A percentile compares a stretch with the other conserved stretches of the same genome.
These are phyloP conservation scores for Penicillium turbatum DNA, from an alignment of 495 filamentous ascomycete genomes.

Conservation along the genomic window DNA sequence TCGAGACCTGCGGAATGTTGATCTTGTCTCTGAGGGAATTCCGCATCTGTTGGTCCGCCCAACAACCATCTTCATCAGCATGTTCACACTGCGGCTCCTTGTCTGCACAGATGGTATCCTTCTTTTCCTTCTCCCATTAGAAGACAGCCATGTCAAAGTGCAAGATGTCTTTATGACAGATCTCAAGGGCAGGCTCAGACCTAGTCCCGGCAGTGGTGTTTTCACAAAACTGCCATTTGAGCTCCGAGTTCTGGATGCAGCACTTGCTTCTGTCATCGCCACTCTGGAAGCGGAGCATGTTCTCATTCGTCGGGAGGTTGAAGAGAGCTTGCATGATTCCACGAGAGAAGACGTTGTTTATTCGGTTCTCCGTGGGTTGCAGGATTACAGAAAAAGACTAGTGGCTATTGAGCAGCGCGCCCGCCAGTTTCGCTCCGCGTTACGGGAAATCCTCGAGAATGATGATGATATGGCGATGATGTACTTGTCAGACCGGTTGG, in stretches of 20 bases:
- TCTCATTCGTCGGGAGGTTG: constrained; percentile 16
- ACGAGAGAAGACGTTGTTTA: constrained; percentile 21
- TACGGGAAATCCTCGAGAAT: constrained; percentile 27
- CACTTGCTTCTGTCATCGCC: constrained; percentile 59
- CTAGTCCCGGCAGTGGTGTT: constrained; percentile 42
- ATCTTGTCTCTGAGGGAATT: constrained; percentile 27
- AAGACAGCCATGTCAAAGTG: constrained; percentile 12
- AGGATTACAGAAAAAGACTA: constrained; percentile 24
- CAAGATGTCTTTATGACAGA: constrained; percentile 25
- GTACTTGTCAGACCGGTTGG: constrained; percentile 39
- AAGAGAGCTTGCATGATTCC: constrained; percentile 17
- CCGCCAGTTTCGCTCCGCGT: constrained; percentile 24
- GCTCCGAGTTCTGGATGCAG: constrained; percentile 74
- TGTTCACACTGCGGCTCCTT: constrained; percentile 31
- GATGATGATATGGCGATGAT: constrained; percentile 41
- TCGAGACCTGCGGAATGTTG: constrained; percentile 27
- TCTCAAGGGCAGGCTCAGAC: constrained; percentile 57
- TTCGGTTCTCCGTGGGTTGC: constrained; percentile 13
- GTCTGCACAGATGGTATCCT: constrained; percentile 25
- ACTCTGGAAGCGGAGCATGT: constrained; percentile 29
- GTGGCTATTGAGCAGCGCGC: constrained; percentile 27
- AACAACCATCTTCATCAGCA: constrained; percentile 25
- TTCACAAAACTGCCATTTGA: constrained; percentile 60
- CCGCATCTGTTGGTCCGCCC: constrained; percentile 32
- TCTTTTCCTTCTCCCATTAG: constrained; percentile 18